Base-by-base conservation (phyloP, 2,329 filamentous ascomycete genomes). In the Colletotrichum tamarilloi region DNA sequence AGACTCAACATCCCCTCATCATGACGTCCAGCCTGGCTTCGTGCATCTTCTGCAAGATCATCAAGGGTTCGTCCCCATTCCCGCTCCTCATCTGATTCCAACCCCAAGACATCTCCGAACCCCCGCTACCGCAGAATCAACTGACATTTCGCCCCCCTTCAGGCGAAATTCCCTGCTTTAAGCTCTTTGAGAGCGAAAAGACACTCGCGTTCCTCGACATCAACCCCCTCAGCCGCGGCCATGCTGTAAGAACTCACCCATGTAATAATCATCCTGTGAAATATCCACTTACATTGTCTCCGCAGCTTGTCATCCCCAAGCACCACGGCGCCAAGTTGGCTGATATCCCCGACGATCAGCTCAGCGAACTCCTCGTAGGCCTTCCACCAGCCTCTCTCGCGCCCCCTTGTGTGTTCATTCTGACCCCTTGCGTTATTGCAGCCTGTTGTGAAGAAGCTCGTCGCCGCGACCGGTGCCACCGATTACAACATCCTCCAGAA, bases 41-140 rank as follows among this genome's bases (percentile, higher is more conserved):
- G 75, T 99, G 97, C 83, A 95, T 98, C 81, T 99, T 99, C 87
- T 99, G 97, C 89, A 97, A 95, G 84, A 98, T 99, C 82, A 93
- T 99, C 87, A 97, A 97, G 90, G 96, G 96, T 88, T 80, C 74
- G 80, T 76, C 12, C 55, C 5, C 11, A 12, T 11, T 28, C 9
- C 26, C n/a, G 14, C 24, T 30, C 22, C 8, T 55, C 32, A 28
- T 46, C 30, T 35, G 16, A 62, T 55, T 9, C 52, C 52, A 32
- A 75, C 49, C 42, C 55, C 58, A 32, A 58, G 26, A 62, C 72
- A 74, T 73, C 49, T 62, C 49, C 26, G 63, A 57, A 71, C 11
- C 38, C 26, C 67, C 56, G 46, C 62, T 52, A 46, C 52, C n/a
- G 32, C 38, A 22, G n/a, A 28, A 67, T 55, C 22, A 49, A 62